These are phyloP conservation scores for Plasmodium gonderi DNA, from an alignment of 169 alveolate genomes.

Conservation along the genomic window DNA sequence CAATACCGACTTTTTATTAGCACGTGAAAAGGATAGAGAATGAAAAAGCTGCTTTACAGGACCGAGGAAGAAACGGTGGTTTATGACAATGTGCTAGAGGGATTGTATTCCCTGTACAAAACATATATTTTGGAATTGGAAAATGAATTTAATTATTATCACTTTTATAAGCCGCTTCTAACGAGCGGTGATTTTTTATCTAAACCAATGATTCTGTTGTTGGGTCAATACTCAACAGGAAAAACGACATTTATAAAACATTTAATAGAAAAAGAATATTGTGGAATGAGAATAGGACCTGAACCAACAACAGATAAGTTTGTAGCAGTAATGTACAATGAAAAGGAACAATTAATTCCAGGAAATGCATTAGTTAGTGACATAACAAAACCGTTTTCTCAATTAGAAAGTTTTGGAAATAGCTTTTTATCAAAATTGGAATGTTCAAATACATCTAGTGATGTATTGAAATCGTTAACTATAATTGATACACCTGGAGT, in stretches of 20 bases:
- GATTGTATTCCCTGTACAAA: constrained; percentile 49
- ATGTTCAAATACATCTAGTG: constrained; percentile 74
- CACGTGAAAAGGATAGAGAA: no score
- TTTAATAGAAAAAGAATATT: constrained; percentile 79
- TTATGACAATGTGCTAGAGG: constrained; percentile 63
- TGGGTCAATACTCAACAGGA: constrained; percentile 87
- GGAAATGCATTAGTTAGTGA: constrained; percentile 89
- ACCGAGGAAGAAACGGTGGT: constrained; percentile 64
- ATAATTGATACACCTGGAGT: constrained; percentile 90
- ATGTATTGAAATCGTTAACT: constrained; percentile 78
- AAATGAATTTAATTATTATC: constrained; percentile 74
- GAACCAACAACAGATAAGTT: constrained; percentile 90
- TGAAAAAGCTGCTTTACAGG: constrained; percentile 44
- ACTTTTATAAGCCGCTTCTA: constrained; percentile 78
- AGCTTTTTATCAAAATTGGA: constrained; percentile 83
- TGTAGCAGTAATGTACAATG: constrained; percentile 82
- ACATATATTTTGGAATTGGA: constrained; percentile 76
- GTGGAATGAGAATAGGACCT: constrained; percentile 87
- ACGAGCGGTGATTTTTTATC: constrained; percentile 84
- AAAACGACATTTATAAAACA: constrained; percentile 84
- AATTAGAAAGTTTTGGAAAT: constrained; percentile 85
- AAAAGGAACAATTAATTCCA: constrained; percentile 79
- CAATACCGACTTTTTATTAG: no score
- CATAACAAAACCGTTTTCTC: constrained; percentile 85
- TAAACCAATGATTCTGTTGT: constrained; percentile 82